These are phyloP conservation scores for Wickerhamiella sorbophila DNA, from an alignment of 805 yeast species.

Conservation along the genomic window DNA sequence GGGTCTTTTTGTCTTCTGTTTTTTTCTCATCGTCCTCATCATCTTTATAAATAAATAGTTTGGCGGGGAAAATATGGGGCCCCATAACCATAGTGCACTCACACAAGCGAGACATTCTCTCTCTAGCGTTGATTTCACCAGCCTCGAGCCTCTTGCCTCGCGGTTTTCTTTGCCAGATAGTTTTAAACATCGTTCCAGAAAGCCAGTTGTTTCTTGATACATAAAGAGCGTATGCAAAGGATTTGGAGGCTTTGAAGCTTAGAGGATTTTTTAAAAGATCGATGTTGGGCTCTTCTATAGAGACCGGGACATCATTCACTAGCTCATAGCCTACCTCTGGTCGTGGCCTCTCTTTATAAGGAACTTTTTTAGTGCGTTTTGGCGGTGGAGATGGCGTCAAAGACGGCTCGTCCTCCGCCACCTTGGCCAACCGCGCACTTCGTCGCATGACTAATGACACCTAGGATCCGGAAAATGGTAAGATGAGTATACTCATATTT, in stretches of 20 bases:
- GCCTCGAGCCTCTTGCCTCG: conserved; percentile 37
- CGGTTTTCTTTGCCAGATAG: conserved; percentile 67
- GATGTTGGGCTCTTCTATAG: conserved; percentile 49
- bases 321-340: conserved; percentile 19
- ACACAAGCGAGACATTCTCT: conserved; percentile 76
- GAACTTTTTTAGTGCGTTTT: conserved; percentile 14
- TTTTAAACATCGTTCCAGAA: conserved; percentile 51
- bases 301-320: conserved; percentile 36
- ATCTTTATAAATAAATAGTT: conserved; percentile 75
- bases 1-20: conserved; percentile 10
- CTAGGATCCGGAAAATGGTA: too few relatives aligned
- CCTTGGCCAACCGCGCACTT: neutral
- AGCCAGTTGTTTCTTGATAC: conserved; percentile 60
- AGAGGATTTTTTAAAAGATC: conserved; percentile 49
- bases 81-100: conserved; percentile 64
- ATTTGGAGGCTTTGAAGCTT: conserved; percentile 50
- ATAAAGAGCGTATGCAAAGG: conserved; percentile 38
- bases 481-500: neutral
- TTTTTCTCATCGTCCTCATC: conserved; percentile 29
- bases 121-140: conserved; percentile 47
- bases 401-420: conserved; percentile 1
- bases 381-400: conserved; percentile 14
- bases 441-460: conserved; percentile 2
- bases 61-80: conserved; percentile 65
- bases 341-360: conserved; percentile 15